Evolutionary conservation across 805 yeast genomes (phyloP).

Genomic region (Sugiyamaella smithiae): DNA sequence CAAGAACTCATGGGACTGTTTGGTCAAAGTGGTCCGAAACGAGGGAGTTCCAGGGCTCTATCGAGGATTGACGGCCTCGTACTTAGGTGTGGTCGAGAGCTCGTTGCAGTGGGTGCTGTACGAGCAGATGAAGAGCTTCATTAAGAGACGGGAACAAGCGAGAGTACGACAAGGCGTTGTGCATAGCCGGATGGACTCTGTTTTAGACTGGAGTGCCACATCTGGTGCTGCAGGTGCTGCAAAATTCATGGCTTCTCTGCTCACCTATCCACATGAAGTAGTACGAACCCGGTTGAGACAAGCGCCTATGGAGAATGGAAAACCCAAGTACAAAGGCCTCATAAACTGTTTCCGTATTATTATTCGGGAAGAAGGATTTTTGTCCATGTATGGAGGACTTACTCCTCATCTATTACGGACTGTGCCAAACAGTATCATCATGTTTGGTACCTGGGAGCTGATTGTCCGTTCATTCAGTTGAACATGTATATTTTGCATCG

Average conservation of each 20-base stretch:
- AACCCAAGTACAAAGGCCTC: constrained; percentile 84
- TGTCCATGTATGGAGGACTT: constrained; percentile 93
- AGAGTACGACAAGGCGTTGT: constrained; percentile 35
- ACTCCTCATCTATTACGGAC: constrained; percentile 96
- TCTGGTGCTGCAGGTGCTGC: constrained; percentile 98
- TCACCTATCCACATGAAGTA: constrained; percentile 97
- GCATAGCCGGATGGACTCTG: constrained; percentile 52
- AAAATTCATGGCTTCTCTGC: constrained; percentile 84
- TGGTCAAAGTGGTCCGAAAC: constrained; percentile 58
- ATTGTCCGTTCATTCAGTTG: constrained; percentile 34
- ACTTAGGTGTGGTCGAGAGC: constrained; percentile 88
- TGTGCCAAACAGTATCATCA: constrained; percentile 95
- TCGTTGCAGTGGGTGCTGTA: constrained; percentile 95
- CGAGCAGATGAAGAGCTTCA: constrained; percentile 84
- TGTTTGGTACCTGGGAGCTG: constrained; percentile 99
- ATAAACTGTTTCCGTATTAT: constrained; percentile 81
- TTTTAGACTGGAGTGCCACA: constrained; percentile 89
- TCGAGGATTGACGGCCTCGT: constrained; percentile 90
- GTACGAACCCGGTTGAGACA: constrained; percentile 94
- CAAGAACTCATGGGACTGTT: constrained; percentile 82
- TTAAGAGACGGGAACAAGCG: constrained; percentile 50
- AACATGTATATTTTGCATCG: background rate
- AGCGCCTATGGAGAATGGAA: constrained; percentile 79
- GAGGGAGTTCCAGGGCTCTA: constrained; percentile 85
- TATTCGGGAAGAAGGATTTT: constrained; percentile 89